Base-by-base conservation (phyloP, 1,139 yeast species). In the Pichia sp. region DNA sequence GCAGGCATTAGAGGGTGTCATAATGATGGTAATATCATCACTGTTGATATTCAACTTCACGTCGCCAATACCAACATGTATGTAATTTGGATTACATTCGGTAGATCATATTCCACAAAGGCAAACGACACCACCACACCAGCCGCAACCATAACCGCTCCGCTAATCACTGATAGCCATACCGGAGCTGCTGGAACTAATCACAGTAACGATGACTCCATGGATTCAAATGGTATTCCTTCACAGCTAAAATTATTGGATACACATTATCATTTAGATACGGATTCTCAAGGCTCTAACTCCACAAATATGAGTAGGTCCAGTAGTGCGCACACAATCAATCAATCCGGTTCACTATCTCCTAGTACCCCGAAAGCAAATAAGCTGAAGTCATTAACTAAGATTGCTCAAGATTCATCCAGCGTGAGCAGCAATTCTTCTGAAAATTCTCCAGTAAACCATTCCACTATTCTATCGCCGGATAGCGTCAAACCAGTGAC, bases 81-180 rank as follows among this genome's bases (percentile, higher is more conserved):
- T 59, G 84, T 89, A 3, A 69, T 91, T 27, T 92, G 97, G 97
- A 77, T 92, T n/a, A 89, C 97, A 0, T 91, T 87, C 67, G 85
- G 95, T 0, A 78, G 90, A 62, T 70, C 68, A 48, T 59, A 57
- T 16, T 33, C 59, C 1, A 33, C 50, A 1, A 51, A 36, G 46
- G 48, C n/a, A 34, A 52, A 42, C 31, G 49, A 54, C 31, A 14
- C 7, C 33, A 43, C n/a, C 27, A 29, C 40, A 36, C 29, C 36
- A 34, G 17, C 44, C 31, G 16, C 10, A 43, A 49, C 16, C 52
- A 36, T 17, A 40, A 46, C 42, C 14, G 44, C n/a, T 45, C 10
- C 16, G 38, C 33, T 24, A 24, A 38, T 17, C 16, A 14, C 41
- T n/a, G 41, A n/a, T 38, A 20, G 6, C 17, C 41, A 38, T 14